Conservation (phyloP, 1,139 yeast genomes). For the Komagataea norvegica region DNA sequence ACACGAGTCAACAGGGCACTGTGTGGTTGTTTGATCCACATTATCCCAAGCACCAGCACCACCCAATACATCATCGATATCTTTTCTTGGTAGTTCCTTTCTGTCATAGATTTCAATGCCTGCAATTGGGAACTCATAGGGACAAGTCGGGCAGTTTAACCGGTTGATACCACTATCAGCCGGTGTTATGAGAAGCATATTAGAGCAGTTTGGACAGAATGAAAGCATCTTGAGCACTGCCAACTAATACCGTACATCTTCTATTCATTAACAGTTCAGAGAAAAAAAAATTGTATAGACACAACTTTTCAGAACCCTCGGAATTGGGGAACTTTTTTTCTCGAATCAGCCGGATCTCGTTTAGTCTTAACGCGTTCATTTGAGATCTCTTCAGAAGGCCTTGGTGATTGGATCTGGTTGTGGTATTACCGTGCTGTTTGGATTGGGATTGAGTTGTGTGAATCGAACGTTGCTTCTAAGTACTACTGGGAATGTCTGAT, state of each 20-base stretch:
- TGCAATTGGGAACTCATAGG: slow-evolving; percentile 83
- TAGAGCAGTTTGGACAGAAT: slow-evolving; percentile 90
- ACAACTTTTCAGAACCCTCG: too few species aligned
- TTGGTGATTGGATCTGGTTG: neutral
- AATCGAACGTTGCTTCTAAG: too few species aligned
- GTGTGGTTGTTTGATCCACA: slow-evolving; percentile 85
- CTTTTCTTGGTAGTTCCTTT: slow-evolving; percentile 75
- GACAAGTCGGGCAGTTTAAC: slow-evolving; percentile 86
- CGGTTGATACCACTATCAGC: slow-evolving; percentile 35
- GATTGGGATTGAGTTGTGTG: too few species aligned
- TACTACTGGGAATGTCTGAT: neutral
- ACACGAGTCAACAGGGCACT: slow-evolving; percentile 85
- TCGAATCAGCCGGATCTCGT: too few species aligned
- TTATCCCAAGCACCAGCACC: slow-evolving; percentile 99
- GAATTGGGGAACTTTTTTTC: too few species aligned
- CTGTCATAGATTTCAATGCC: slow-evolving; percentile 85
- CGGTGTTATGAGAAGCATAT: slow-evolving; percentile 60
- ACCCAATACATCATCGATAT: slow-evolving; percentile 94
- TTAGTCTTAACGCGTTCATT: too few species aligned
- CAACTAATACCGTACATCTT: too few species aligned
- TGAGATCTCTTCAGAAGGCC: neutral
- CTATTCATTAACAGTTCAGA: too few species aligned
- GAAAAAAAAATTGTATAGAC: too few species aligned
- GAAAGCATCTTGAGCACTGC: slow-evolving; percentile 60
- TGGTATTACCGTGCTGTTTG: too few species aligned